Conservation (phyloP, 1,139 yeast genomes). For the Yamadazyma oceani region DNA sequence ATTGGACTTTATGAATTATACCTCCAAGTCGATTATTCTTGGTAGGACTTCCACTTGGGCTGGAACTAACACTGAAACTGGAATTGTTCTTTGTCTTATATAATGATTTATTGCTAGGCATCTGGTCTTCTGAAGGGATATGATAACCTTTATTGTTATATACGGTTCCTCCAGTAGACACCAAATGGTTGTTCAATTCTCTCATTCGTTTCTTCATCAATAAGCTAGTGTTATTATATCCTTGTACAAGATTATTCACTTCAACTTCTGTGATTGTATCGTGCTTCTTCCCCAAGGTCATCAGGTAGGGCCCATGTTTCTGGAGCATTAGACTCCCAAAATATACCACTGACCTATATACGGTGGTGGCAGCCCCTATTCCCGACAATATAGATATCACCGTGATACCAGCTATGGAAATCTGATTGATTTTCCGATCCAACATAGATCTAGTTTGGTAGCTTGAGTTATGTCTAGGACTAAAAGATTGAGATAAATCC, state of each 20-base stretch:
- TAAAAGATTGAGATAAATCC: constrained; percentile 30
- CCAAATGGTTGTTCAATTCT: constrained; percentile 28
- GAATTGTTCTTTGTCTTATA: background rate
- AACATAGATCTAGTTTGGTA: constrained; percentile 26
- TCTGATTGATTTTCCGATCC: constrained; percentile 53
- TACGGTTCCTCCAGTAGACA: constrained; percentile 26
- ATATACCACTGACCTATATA: constrained; percentile 23
- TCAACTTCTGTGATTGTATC: constrained; percentile 20
- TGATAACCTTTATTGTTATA: too few relatives aligned
- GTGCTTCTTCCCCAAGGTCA: too few relatives aligned
- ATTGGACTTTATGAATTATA: constrained; percentile 40
- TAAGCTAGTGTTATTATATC: constrained; percentile 40
- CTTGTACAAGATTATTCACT: constrained; percentile 32
- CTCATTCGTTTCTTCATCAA: constrained; percentile 33
- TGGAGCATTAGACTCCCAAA: too few relatives aligned
- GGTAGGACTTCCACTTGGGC: constrained; percentile 1
- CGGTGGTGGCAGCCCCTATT: constrained; percentile 72
- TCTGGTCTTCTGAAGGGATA: too few relatives aligned
- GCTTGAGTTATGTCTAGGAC: constrained; percentile 17
- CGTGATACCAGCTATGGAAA: constrained; percentile 71
- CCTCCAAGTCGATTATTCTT: constrained; percentile 20
- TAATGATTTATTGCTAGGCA: background rate
- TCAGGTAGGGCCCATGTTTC: too few relatives aligned
- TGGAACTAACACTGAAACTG: background rate
- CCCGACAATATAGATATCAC: constrained; percentile 73